phyloP scores from a whole-genome alignment of 345 rosid genomes.

The Erodium maritimum region DNA sequence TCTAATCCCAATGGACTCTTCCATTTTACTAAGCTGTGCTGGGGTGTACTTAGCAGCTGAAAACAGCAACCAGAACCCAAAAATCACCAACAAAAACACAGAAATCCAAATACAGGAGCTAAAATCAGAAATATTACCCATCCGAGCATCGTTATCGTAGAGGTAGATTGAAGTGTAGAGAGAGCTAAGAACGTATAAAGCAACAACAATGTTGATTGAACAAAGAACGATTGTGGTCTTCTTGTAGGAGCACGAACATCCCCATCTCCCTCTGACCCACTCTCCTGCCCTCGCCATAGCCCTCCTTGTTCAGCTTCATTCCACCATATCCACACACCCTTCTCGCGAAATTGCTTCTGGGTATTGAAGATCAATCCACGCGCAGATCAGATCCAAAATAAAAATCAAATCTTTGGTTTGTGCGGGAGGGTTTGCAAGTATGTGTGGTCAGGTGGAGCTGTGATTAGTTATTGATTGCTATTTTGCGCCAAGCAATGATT shows the following conservation, averaged over 20 bases:
- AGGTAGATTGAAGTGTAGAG: constrained; percentile 68
- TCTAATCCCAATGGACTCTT: constrained; percentile 80
- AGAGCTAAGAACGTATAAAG: constrained; percentile 82
- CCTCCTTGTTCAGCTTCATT: neutral
- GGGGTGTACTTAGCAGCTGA: constrained; percentile 61
- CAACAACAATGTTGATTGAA: constrained; percentile 75
- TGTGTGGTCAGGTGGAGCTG: no score
- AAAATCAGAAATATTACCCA: constrained; percentile 14
- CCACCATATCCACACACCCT: neutral
- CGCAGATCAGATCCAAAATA: neutral
- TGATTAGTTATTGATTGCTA: no score
- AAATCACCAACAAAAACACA: neutral
- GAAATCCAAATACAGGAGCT: neutral
- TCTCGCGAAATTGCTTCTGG: no score
- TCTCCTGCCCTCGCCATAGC: constrained; percentile 33
- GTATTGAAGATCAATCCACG: no score
- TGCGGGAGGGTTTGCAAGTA: neutral
- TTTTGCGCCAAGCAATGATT: no score
- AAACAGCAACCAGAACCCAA: neutral
- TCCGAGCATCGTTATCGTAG: constrained; percentile 26
- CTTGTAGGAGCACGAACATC: constrained; percentile 45
- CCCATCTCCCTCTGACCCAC: constrained; percentile 45
- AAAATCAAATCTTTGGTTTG: neutral
- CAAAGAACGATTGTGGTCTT: constrained; percentile 72
- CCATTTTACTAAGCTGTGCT: constrained; percentile 82